phyloP scores from a whole-genome alignment of 2,329 filamentous ascomycete species.

The Leptographium wingfieldii region DNA sequence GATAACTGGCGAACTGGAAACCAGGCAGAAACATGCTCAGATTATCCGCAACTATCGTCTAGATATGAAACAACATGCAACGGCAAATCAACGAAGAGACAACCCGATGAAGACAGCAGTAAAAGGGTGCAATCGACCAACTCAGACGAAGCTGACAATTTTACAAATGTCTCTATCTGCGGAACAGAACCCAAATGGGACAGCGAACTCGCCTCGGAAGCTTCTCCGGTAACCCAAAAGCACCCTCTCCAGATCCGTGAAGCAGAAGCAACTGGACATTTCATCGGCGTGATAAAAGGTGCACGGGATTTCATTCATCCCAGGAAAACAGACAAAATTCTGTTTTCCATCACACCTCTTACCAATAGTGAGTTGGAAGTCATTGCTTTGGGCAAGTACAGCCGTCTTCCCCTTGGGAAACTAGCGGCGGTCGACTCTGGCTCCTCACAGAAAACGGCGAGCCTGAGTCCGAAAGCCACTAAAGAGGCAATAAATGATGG shows the following conservation, averaged over 20 bases:
- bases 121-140: not conserved
- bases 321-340: not conserved
- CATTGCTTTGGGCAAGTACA: not conserved
- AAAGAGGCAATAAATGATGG: not conserved
- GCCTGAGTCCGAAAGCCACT: not conserved
- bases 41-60: not conserved
- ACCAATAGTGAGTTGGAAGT: not conserved
- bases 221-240: not conserved
- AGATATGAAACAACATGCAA: not conserved
- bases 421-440: not conserved
- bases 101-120: not conserved
- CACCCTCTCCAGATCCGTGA: not conserved
- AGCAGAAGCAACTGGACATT: not conserved
- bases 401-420: not conserved
- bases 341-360: conserved; percentile 9
- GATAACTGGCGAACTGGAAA: conserved; percentile 2
- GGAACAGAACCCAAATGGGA: not conserved
- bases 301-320: conserved; percentile 1
- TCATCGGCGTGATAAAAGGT: conserved; percentile 1
- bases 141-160: not conserved
- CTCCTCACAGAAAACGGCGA: not conserved
- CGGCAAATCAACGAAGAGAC: not conserved
- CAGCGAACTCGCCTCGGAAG: not conserved
- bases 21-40: not conserved
- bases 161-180: too few relatives aligned